Evolutionary conservation across 257 asterid genomes (phyloP), one percentile per base, ranked within the genome.

Genomic region (Nemophila menziesii): DNA sequence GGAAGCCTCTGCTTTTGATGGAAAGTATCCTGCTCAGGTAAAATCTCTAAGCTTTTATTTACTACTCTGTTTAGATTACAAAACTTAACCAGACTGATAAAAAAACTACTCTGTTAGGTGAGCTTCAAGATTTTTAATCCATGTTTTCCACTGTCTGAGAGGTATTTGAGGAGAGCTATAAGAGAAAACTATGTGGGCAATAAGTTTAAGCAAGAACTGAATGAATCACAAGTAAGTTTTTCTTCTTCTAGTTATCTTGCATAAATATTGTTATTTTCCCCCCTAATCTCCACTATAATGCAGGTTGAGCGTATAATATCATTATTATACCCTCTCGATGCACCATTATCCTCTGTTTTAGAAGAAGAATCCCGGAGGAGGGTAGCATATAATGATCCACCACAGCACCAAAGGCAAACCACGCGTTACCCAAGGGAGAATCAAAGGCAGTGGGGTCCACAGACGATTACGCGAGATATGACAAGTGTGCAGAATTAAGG

Each of bases 1-100:
- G 80, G 95, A 84, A 70, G 78, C 84, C 48, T 61, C 57, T 34
- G 95, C 95, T 49, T 84, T 84, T 48, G 62, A 60, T 12, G 86
- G 93, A 49, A 70, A 62, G 60, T 84, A 63, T 71, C 95, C 93
- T 52, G 82, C 90, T 23, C 95, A 84, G 86, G 95, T 84, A 70
- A 27, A n/a, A 33, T 48, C 11, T 41, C 13, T 29, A 9, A 46
- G 39, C 37, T 22, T 43, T 29, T 22, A 15, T 38, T 48, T 21
- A 4, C 36, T 11, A 4, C 22, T 14, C 27, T 49, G 40, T 29
- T 13, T 7, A n/a, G n/a, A 33, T 34, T 17, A 14, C 26, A 18
- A n/a, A 27, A 7, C 15, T 43, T 39, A 38, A 49, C n/a, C 33
- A 24, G 9, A 24, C 4, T 24, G 33, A 24, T 4, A 24, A 24